phyloP scores from a whole-genome alignment of 345 rosid genomes.

The Aegle marmelos region DNA sequence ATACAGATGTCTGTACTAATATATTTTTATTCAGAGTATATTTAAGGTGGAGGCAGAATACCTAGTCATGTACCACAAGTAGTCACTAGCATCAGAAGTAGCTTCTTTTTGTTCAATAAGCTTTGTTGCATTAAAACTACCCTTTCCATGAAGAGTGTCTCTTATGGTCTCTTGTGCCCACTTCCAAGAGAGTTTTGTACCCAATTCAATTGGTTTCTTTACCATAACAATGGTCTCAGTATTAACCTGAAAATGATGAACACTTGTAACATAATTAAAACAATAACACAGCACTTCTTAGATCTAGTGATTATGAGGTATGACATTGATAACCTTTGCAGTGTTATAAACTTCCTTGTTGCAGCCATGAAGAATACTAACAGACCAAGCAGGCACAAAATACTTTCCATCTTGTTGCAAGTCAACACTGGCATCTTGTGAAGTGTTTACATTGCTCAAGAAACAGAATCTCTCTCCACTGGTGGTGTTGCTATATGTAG shows the following conservation, averaged over 20 bases:
- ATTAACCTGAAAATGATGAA: slow-evolving; percentile 18
- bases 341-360: slow-evolving; percentile 23
- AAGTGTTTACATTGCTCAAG: slow-evolving; percentile 5
- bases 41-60: background rate
- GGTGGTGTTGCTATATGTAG: background rate
- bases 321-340: slow-evolving; percentile 20
- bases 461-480: background rate
- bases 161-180: slow-evolving; percentile 6
- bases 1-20: no score
- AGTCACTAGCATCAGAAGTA: slow-evolving; percentile 16
- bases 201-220: background rate
- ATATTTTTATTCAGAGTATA: background rate
- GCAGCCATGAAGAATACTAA: slow-evolving; percentile 20
- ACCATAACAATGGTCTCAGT: slow-evolving; percentile 15
- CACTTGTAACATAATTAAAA: no score
- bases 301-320: no score
- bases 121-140: background rate
- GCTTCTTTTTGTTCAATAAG: slow-evolving; percentile 31
- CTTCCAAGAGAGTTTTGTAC: background rate
- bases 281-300: no score
- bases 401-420: background rate
- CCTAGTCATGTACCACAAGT: slow-evolving; percentile 30
- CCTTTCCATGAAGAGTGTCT: background rate
- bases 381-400: slow-evolving; percentile 27
- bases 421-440: background rate